Evolutionary conservation across 108 stramenopile species (phyloP), one percentile per base, ranked within the genome.

Genomic region (Stephanodiscus minutulus): DNA sequence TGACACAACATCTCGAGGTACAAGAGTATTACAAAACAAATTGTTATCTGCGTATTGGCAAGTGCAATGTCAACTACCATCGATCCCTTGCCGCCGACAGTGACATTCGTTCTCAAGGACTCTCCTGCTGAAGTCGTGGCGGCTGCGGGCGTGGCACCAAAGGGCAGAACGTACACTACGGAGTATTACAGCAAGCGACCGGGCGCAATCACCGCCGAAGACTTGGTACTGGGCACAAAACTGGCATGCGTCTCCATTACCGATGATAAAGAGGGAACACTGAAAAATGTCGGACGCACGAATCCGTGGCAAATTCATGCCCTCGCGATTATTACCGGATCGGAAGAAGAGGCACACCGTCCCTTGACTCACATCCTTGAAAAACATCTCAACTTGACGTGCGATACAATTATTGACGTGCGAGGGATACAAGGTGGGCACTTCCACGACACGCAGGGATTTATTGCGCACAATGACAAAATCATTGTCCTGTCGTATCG

Each of bases 381-480:
- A 6, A 81, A 71, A n/a, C 73, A 80, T 22, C 53, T 84, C 43
- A 71, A 65, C 15, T 68, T 88, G 57, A 46, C 39, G 37, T 33
- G 77, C 7, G 84, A 85, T 49, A 46, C 33, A 10, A 62, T 67
- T 18, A 70, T 88, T 27, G 82, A 88, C 54, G 64, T 74, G 11
- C 31, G 12, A 0, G 79, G 79, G 27, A 63, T 79, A 9, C 71
- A 71, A 0, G 17, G 59, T 25, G 76, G 71, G 2, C 67, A 78
- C 12, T 66, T 70, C 0, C 20, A 83, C 12, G 87, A 85, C 49
- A 81, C 82, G 12, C 87, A 88, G 61, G 87, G 87, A 35, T 88
- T 82, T 63, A 77, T 88, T 43, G 87, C 87, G 18, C 87, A 88
- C 80, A 83, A 88, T 49, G 82, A 85, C 64, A 74, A 88, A 18